Evolutionary conservation across 1,139 yeast genomes (phyloP).

Genomic region (Debaryomycetaceae sp.): DNA sequence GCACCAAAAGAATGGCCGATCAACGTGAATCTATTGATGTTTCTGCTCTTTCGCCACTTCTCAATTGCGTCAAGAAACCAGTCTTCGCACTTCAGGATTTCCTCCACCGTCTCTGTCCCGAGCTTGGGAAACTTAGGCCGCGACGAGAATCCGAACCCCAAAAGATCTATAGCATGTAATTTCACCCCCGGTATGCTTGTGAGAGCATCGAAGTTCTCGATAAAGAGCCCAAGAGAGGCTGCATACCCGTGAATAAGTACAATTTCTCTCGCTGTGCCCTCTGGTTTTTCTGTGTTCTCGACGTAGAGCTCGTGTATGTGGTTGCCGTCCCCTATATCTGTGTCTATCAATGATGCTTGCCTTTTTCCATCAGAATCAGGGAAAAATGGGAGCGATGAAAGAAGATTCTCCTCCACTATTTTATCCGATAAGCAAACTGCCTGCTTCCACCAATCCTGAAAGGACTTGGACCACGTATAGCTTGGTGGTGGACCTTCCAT

Average conservation of each 20-base stretch:
- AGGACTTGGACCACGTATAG: slow-evolving; percentile 29
- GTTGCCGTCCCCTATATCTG: slow-evolving; percentile 45
- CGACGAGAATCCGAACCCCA: slow-evolving; percentile 45
- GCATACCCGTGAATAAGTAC: slow-evolving; percentile 48
- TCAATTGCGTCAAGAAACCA: slow-evolving; percentile 84
- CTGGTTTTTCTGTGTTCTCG: slow-evolving; percentile 28
- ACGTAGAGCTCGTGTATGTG: slow-evolving; percentile 58
- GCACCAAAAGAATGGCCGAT: slow-evolving; percentile 96
- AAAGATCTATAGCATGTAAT: slow-evolving; percentile 43
- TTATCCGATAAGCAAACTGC: slow-evolving; percentile 24
- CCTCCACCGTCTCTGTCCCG: slow-evolving; percentile 25
- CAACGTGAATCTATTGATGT: slow-evolving; percentile 58
- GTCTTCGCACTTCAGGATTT: slow-evolving; percentile 52
- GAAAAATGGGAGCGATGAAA: slow-evolving; percentile 53
- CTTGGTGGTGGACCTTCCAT: slow-evolving; percentile 11
- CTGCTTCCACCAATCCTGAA: slow-evolving; percentile 39
- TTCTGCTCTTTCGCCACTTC: slow-evolving; percentile 66
- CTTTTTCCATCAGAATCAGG: slow-evolving; percentile 54
- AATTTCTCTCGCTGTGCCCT: slow-evolving; percentile 23
- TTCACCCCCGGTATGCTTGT: slow-evolving; percentile 40
- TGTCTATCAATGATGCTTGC: slow-evolving; percentile 44
- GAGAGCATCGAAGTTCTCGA: slow-evolving; percentile 37
- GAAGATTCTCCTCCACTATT: slow-evolving; percentile 29
- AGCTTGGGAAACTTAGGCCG: slow-evolving; percentile 40
- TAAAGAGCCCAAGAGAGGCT: slow-evolving; percentile 43